Evolutionary conservation across 108 stramenopile species (phyloP).

Genomic region (Cyclotella atomus): DNA sequence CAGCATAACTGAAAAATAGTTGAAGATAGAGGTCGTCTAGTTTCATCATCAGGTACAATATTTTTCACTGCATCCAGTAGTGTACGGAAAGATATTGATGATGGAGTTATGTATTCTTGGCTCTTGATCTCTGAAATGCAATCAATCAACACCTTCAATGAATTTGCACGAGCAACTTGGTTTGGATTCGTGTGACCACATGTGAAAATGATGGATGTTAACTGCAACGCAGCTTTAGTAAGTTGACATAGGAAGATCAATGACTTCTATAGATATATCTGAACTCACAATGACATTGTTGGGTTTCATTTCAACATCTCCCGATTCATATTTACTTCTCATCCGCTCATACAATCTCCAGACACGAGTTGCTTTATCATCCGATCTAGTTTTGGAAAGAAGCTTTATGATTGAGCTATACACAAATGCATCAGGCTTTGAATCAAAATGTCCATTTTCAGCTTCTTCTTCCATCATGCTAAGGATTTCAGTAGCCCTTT

Average conservation of each 20-base stretch:
- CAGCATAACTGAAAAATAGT: constrained; percentile 45
- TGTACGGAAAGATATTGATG: constrained; percentile 13
- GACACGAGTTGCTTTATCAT: constrained; percentile 32
- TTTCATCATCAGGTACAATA: constrained; percentile 22
- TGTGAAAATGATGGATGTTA: constrained; percentile 36
- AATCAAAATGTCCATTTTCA: constrained; percentile 30
- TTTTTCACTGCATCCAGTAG: constrained; percentile 25
- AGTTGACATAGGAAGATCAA: background rate
- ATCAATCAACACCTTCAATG: constrained; percentile 37
- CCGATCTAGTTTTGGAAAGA: constrained; percentile 31
- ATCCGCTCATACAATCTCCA: constrained; percentile 45
- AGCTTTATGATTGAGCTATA: constrained; percentile 41
- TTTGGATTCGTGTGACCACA: constrained; percentile 31
- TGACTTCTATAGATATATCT: background rate
- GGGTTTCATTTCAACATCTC: constrained; percentile 39
- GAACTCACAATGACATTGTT: constrained; percentile 46
- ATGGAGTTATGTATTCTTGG: constrained; percentile 20
- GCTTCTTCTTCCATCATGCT: constrained; percentile 34
- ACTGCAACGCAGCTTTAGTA: constrained; percentile 16
- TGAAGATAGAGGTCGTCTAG: constrained; percentile 29
- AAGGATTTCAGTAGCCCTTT: constrained; percentile 33
- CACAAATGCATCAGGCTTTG: constrained; percentile 40
- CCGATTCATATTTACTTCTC: constrained; percentile 37
- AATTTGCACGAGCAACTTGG: constrained; percentile 8
- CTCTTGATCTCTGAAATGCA: constrained; percentile 39